Conservation (phyloP, 2,329 filamentous ascomycete genomes). For the Escovopsis sp. region DNA sequence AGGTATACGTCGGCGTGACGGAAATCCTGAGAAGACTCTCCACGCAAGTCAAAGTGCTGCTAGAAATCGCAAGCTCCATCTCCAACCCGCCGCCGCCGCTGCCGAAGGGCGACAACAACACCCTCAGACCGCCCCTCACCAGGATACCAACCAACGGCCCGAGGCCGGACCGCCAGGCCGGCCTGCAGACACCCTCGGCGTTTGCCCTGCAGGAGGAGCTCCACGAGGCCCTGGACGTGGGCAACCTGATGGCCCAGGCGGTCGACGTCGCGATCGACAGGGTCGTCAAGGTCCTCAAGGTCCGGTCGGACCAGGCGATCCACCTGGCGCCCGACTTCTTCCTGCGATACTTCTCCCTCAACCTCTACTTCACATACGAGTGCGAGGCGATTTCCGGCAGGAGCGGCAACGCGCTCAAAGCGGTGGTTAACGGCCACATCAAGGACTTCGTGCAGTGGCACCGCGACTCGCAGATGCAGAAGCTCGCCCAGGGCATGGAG, state of each 20-base stretch:
- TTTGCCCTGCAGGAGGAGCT: slow-evolving; percentile 56
- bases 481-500: slow-evolving; percentile 62
- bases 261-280: slow-evolving; percentile 70
- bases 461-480: slow-evolving; percentile 58
- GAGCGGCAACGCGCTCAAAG: slow-evolving; percentile 62
- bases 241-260: slow-evolving; percentile 62
- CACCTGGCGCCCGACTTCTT: slow-evolving; percentile 55
- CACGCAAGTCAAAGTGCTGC: slow-evolving; percentile 83
- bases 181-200: slow-evolving; percentile 12
- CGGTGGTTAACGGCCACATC: slow-evolving; percentile 67
- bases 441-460: slow-evolving; percentile 62
- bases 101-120: slow-evolving; percentile 23
- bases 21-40: slow-evolving; percentile 76
- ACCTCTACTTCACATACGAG: slow-evolving; percentile 71
- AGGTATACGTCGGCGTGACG: slow-evolving; percentile 74
- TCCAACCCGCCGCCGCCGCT: slow-evolving; percentile 20
- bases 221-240: slow-evolving; percentile 61
- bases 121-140: slow-evolving; percentile 31
- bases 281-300: slow-evolving; percentile 60
- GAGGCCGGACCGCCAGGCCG: slow-evolving; percentile 18
- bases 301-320: slow-evolving; percentile 59
- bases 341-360: slow-evolving; percentile 68
- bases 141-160: slow-evolving; percentile 41
- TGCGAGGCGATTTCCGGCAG: slow-evolving; percentile 74
- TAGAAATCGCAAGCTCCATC: slow-evolving; percentile 78